These are phyloP conservation scores for Trypanosoma boissoni DNA, from an alignment of 208 protist genomes.

Conservation along the genomic window DNA sequence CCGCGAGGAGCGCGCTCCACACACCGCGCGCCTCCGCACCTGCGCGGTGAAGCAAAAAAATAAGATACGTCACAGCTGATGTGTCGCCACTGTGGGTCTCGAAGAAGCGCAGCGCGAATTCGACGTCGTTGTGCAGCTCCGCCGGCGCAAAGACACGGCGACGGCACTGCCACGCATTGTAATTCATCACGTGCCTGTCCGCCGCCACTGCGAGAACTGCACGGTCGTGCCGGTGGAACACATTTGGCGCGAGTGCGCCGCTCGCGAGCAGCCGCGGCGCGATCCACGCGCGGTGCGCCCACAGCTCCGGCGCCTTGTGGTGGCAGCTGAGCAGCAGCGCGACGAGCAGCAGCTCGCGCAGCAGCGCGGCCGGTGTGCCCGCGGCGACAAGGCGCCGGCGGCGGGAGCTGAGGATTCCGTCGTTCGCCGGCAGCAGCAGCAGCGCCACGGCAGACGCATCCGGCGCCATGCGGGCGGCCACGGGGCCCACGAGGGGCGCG, in stretches of 20 bases:
- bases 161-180: conserved; percentile 80
- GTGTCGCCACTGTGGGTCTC: conserved; percentile 58
- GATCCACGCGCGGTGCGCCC: conserved; percentile 55
- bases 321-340: conserved; percentile 42
- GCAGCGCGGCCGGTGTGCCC: not conserved
- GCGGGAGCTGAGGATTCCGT: not conserved
- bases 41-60: conserved; percentile 42
- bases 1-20: conserved; percentile 31
- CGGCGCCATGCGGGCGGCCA: not conserved
- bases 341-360: conserved; percentile 42
- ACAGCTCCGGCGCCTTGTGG: conserved; percentile 45
- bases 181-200: conserved; percentile 76
- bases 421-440: not conserved
- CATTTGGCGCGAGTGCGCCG: not conserved
- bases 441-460: conserved; percentile 14
- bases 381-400: not conserved
- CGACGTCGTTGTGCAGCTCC: conserved; percentile 19
- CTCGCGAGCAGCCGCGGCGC: conserved; percentile 18
- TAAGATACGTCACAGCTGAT: conserved; percentile 51
- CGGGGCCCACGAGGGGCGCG: not conserved
- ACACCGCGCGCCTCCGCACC: not conserved
- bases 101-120: conserved; percentile 37
- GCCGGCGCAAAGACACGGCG: conserved; percentile 15
- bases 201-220: conserved; percentile 37
- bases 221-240: conserved; percentile 24